A percentile compares a stretch with the other conserved stretches of the same genome.
Conservation (phyloP, 2,329 filamentous ascomycete genomes). For the Tolypocladium paradoxum region DNA sequence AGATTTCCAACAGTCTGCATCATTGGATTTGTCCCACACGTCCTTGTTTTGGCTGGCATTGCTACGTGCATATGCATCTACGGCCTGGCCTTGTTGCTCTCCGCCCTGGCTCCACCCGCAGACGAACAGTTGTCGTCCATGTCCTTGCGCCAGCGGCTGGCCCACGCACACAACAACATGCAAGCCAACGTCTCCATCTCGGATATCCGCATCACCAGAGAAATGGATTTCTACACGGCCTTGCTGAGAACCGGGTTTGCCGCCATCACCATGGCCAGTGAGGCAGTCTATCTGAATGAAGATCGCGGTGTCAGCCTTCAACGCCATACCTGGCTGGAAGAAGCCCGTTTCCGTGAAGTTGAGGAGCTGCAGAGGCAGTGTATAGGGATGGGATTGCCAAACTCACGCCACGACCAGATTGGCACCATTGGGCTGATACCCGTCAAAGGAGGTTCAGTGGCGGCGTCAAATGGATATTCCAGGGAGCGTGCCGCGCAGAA, state of each 20-base stretch:
- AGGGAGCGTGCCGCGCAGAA: conserved; percentile 59
- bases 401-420: conserved; percentile 38
- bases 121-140: conserved; percentile 17
- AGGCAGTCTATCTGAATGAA: conserved; percentile 92
- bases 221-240: conserved; percentile 93
- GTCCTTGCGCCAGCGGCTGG: conserved; percentile 49
- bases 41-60: conserved; percentile 78
- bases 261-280: conserved; percentile 83
- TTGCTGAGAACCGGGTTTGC: conserved; percentile 79
- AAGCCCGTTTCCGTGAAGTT: conserved; percentile 70
- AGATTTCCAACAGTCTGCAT: conserved; percentile 92
- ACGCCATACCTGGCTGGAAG: conserved; percentile 81
- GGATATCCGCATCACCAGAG: conserved; percentile 67
- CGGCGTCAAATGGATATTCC: conserved; percentile 49
- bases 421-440: conserved; percentile 46
- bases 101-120: conserved; percentile 36
- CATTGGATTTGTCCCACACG: conserved; percentile 86
- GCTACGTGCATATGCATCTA: conserved; percentile 68
- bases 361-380: conserved; percentile 47
- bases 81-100: conserved; percentile 61
- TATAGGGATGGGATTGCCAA: conserved; percentile 33
- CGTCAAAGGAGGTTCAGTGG: conserved; percentile 33
- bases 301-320: conserved; percentile 65
- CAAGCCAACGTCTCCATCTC: conserved; percentile 83
- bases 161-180: conserved; percentile 73